Conservation (phyloP, 495 filamentous ascomycete species). For the Penicillium taxi region DNA sequence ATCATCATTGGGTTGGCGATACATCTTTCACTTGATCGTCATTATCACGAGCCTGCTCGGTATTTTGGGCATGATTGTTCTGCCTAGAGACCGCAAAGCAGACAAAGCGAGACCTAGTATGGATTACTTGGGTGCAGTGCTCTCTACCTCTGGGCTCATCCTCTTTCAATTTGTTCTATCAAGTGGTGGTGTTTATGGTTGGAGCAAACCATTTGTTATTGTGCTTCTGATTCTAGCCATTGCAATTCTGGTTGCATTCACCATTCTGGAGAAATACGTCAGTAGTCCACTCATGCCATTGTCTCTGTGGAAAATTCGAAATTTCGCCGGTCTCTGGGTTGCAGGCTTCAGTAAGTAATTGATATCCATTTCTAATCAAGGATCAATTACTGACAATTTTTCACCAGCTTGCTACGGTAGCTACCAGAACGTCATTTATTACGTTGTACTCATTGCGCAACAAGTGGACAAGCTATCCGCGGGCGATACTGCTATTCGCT, state of each 20-base stretch:
- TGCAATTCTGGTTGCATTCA: conserved; percentile 32
- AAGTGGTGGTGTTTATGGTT: conserved; percentile 35
- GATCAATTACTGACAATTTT: conserved; percentile 10
- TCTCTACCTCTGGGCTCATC: conserved; percentile 29
- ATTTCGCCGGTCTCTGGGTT: conserved; percentile 32
- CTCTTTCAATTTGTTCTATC: conserved; percentile 34
- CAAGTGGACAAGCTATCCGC: conserved; percentile 26
- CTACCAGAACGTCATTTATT: conserved; percentile 35
- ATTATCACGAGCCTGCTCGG: conserved; percentile 25
- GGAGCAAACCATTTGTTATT: conserved; percentile 40
- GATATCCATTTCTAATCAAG: neutral
- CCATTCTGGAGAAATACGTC: conserved; percentile 25
- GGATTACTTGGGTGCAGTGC: conserved; percentile 28
- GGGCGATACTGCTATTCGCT: conserved; percentile 29
- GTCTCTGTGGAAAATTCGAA: conserved; percentile 28
- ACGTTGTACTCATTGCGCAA: conserved; percentile 32
- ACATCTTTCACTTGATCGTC: conserved; percentile 30
- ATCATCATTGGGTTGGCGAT: conserved; percentile 30
- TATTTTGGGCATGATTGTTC: conserved; percentile 24
- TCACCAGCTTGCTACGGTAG: conserved; percentile 29
- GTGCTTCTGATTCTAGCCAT: conserved; percentile 36
- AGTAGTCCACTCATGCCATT: conserved; percentile 30
- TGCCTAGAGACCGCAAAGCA: conserved; percentile 20
- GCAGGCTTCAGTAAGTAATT: conserved; percentile 29
- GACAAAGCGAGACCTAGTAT: conserved; percentile 17